Base-by-base conservation (phyloP, 2,329 filamentous ascomycete genomes). In the Ceratocystis albifundus region DNA sequence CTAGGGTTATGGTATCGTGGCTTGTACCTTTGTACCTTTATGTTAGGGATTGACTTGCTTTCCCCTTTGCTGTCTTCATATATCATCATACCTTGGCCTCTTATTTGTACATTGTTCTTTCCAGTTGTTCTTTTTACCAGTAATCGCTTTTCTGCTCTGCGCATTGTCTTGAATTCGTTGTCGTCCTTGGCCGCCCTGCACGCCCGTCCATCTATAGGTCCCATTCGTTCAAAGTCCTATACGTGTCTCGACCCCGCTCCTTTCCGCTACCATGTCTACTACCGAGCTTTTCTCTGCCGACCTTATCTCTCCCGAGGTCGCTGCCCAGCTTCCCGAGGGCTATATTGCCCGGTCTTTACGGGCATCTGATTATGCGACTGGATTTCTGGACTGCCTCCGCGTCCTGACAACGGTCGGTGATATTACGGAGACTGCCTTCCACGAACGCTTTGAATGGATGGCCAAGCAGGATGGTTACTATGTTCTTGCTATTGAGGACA, bases 341-440 rank as follows among this genome's bases (percentile, higher is more conserved):
- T 97, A 97, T 80, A 84, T 80, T 32, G 83, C 96, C 73, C 90
- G 94, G 30, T 86, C 93, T 0, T 81, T 97, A 62, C 84, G 87
- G 71, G 84, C 84, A 71, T 82, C 81, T 71, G 94, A 99, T 77
- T 96, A 87, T 77, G 78, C 83, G 66, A 82, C 81, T 44, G 91
- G 91, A 69, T 96, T 96, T 76, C 86, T 99, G 71, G 90, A 96
- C 73, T 93, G 94, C 68, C 80, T 99, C 70, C 85, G 90, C 59
- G 91, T 96, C 46, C 80, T 99, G 72, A 97, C 94, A 1, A 94
- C 89, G 6, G 93, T 97, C 28, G 94, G 94, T 69, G 90, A 96
- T 69, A 87, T 96, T 71, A 82, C 80, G 61, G 82, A 88, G 74
- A 82, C 84, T 68, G 81, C 84, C 68, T 97, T 93, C 80, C 82